phyloP scores from a whole-genome alignment of 371 early-diverging fungal genomes.

The Apophysomyces trapeziformis region DNA sequence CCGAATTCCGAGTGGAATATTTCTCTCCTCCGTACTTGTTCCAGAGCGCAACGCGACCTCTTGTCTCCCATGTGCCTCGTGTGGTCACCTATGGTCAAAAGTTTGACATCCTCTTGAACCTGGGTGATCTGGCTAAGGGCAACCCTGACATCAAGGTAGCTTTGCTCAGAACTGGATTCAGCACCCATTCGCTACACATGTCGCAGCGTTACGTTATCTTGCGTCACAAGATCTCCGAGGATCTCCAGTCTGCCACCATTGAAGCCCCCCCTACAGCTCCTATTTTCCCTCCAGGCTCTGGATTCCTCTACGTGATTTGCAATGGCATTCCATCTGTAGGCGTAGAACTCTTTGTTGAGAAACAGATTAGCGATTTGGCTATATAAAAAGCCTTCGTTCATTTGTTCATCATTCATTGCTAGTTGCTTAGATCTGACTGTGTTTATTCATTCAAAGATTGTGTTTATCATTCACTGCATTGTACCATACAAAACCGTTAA shows the following conservation, averaged over 20 bases:
- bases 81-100: constrained; percentile 44
- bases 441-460: not conserved
- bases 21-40: constrained; percentile 67
- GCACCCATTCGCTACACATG: constrained; percentile 71
- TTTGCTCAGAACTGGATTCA: constrained; percentile 57
- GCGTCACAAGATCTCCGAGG: constrained; percentile 27
- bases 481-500: no score
- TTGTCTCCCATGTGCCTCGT: constrained; percentile 50
- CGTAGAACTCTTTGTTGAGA: constrained; percentile 37
- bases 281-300: constrained; percentile 65
- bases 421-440: not conserved
- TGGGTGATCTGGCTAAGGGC: constrained; percentile 30
- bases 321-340: constrained; percentile 59
- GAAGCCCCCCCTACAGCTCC: constrained; percentile 58
- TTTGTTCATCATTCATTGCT: not conserved
- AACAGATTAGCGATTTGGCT: constrained; percentile 22
- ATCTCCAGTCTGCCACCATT: constrained; percentile 38
- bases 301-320: constrained; percentile 57
- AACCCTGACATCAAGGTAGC: constrained; percentile 48
- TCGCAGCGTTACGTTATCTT: constrained; percentile 59
- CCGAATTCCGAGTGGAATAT: constrained; percentile 67
- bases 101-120: constrained; percentile 38
- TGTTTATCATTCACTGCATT: no score
- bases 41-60: constrained; percentile 49
- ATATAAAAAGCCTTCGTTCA: constrained; percentile 18